Base-by-base conservation (phyloP, 176 grass and related monocot species). In the Ensete glaucum region DNA sequence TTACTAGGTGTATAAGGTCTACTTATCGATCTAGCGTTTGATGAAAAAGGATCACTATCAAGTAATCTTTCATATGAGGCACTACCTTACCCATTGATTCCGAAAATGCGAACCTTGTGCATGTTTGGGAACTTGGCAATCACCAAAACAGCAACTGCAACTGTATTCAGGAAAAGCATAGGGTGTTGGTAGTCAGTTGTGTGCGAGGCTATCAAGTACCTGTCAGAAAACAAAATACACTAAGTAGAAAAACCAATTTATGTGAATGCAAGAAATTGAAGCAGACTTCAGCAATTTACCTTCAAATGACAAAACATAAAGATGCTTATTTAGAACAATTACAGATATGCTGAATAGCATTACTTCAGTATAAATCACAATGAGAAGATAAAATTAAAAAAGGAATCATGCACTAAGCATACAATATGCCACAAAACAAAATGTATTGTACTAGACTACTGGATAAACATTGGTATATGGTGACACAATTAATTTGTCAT, bases 21-120 rank as follows among this genome's bases (percentile, higher is more conserved):
- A 34, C 29, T 5, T 34, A 34, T 5, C 29, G 29, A 9, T 50
- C 67, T 20, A 70, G 22, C 19, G 11, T 20, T 19, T 1, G 3
- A n/a, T n/a, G 14, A 19, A 52, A 8, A 51, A 52, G 10, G 16
- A 70, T 70, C 2, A 17, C 17, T 0, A 14, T 1, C 67, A 49
- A 20, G 22, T 65, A 26, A 43, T 2, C 5, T n/a, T 51, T 50
- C 48, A 15, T 50, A 19, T 20, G 16, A 14, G 19, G 43, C 10
- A 5, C 9, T 19, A 10, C 48, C 48, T 70, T 17, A 70, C 10
- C 67, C 85, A 57, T 92, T 92, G 77, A 89, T 92, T 86, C 86
- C 89, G 69, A 92, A 92, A 71, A 86, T 92, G 49, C 83, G 71
- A 26, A 92, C 89, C 81, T 92, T 89, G 72, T 92, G 89, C 86